Conservation (phyloP, 164 flowering plant species). For the Berberis thunbergii region DNA sequence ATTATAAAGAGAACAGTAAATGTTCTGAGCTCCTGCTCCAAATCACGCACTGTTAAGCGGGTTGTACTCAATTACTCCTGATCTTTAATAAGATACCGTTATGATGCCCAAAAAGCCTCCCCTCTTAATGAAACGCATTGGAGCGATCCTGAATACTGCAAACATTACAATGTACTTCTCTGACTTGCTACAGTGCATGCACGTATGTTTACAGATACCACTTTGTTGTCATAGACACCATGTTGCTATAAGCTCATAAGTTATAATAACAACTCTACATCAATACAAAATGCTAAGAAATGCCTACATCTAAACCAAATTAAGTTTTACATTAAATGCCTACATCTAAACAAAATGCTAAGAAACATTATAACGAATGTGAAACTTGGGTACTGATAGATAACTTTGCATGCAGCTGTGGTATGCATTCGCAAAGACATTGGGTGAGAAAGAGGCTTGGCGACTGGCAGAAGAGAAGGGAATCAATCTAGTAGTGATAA, state of each 20-base stretch:
- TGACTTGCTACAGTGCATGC: too few relatives aligned
- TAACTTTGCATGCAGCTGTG: conserved; percentile 41
- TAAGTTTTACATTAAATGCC: too few relatives aligned
- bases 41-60: conserved; percentile 50
- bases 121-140: conserved; percentile 87
- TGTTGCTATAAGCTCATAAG: too few relatives aligned
- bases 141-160: conserved; percentile 87
- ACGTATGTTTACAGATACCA: too few relatives aligned
- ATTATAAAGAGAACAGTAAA: conserved; percentile 69
- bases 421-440: conserved; percentile 76
- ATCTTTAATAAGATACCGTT: conserved; percentile 75
- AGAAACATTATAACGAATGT: too few relatives aligned
- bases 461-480: conserved; percentile 34
- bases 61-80: conserved; percentile 76
- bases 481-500: too few relatives aligned
- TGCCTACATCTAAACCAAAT: too few relatives aligned
- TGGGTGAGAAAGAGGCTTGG: conserved; percentile 70
- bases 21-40: conserved; percentile 68
- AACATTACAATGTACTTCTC: conserved; percentile 48
- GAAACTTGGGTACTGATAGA: not conserved
- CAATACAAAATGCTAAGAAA: too few relatives aligned
- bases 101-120: conserved; percentile 47
- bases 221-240: too few relatives aligned
- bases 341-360: too few relatives aligned
- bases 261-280: too few relatives aligned